These are phyloP conservation scores for Cyclotella atomus DNA, from an alignment of 108 stramenopile genomes.

Conservation along the genomic window DNA sequence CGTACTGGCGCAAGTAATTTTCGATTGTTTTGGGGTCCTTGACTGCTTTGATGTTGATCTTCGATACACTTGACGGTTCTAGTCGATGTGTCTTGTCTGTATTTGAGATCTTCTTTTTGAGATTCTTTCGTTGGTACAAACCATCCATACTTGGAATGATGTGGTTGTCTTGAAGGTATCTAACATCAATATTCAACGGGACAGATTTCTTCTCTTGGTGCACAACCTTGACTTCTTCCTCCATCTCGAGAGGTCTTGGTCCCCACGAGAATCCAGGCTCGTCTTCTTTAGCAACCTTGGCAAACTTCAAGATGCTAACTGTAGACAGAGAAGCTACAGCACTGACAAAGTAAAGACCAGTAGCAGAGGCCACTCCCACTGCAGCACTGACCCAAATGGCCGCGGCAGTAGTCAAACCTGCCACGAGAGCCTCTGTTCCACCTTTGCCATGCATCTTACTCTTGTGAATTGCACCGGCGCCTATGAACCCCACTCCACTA, in stretches of 20 bases:
- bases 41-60: background rate
- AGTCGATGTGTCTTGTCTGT: too few species aligned
- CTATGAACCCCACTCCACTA: conserved; percentile 81
- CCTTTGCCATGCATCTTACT: conserved; percentile 22
- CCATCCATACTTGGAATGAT: too few species aligned
- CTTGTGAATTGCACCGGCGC: conserved; percentile 79
- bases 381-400: conserved; percentile 92
- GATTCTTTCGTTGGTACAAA: too few species aligned
- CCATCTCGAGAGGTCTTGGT: conserved; percentile 21
- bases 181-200: too few species aligned
- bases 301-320: conserved; percentile 39
- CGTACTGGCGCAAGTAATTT: background rate
- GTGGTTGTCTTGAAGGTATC: too few species aligned
- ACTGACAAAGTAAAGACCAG: conserved; percentile 66
- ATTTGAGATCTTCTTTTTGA: too few species aligned
- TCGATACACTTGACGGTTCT: too few species aligned
- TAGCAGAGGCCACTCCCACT: conserved; percentile 85
- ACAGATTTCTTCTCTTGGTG: background rate
- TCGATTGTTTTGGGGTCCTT: background rate
- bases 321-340: conserved; percentile 37
- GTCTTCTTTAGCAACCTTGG: conserved; percentile 25
- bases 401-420: conserved; percentile 87
- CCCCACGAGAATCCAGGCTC: conserved; percentile 22
- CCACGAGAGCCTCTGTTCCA: conserved; percentile 46
- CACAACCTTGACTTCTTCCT: conserved; percentile 2